Evolutionary conservation across 75 land plant genomes (phyloP), one percentile per base, ranked within the genome.

Genomic region (Pinus taeda): DNA sequence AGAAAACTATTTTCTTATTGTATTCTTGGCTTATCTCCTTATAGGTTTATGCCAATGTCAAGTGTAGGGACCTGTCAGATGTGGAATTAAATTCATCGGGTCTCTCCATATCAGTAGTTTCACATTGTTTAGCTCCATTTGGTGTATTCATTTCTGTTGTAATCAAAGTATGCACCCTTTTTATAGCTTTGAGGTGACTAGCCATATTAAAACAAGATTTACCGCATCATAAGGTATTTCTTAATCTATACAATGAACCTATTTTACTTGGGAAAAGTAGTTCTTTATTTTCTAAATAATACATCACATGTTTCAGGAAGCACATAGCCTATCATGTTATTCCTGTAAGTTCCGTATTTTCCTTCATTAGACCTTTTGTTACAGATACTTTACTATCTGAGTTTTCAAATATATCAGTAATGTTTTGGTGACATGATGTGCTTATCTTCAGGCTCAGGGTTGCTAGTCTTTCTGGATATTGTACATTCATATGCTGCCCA

Each of bases 401-500:
- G 4, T 39, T 69, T 12, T 42, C 20, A 39, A 22, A 69, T 39
- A 69, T 37, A 20, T 13, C 14, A n/a, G 17, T 9, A 21, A 45
- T 39, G 72, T 20, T 20, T 30, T 69, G 72, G 42, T 69, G 42
- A 39, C n/a, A 69, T 20, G 20, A 15, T 24, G 22, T 78, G 18
- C 36, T 70, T 49, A 14, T 80, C 72, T 77, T 62, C 88, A 97
- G 99, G 99, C 20, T 82, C 87, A 63, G 98, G 96, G 37, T 73
- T 97, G 80, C 78, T 93, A 57, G 98, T 97, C 49, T 85, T 95
- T 57, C 73, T 97, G 83, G 99, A 97, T 74, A 89, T 97, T 78
- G 94, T 93, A 42, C 99, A 97, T 78, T 97, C 99, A 4, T 94
- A 97, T 82, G 87, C 97, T 57, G 91, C 99, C 20, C 90, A 92